These are phyloP conservation scores for Ogataea hybrid DNA, from an alignment of 1,139 yeast species.

Conservation along the genomic window DNA sequence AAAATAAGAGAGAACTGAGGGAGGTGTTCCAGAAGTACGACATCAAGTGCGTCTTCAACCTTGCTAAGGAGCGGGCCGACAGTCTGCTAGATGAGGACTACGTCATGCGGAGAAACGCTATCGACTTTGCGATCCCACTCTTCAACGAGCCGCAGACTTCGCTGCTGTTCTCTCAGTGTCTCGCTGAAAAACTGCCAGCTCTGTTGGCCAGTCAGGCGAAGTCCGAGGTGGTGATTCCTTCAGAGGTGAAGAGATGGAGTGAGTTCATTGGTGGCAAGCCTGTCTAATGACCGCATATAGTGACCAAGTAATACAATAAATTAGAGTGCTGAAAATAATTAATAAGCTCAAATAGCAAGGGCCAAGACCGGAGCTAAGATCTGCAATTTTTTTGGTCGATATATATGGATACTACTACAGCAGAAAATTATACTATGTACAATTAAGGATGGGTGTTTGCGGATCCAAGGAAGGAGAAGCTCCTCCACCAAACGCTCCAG, in stretches of 20 bases:
- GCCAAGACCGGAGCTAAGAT: neutral
- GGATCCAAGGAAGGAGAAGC: slow-evolving; percentile 31
- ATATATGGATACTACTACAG: neutral
- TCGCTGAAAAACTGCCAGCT: slow-evolving; percentile 66
- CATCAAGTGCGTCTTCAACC: slow-evolving; percentile 84
- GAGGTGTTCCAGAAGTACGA: slow-evolving; percentile 87
- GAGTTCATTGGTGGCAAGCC: slow-evolving; percentile 94
- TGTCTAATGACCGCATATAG: slow-evolving; percentile 40
- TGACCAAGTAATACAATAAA: slow-evolving; percentile 3
- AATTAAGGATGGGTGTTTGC: slow-evolving; percentile 31
- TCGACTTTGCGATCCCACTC: slow-evolving; percentile 94
- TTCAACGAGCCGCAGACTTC: slow-evolving; percentile 97
- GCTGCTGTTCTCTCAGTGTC: slow-evolving; percentile 78
- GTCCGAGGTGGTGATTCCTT: slow-evolving; percentile 59
- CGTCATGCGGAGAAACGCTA: slow-evolving; percentile 98
- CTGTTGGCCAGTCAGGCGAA: slow-evolving; percentile 44
- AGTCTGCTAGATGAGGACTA: slow-evolving; percentile 83
- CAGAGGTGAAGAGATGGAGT: slow-evolving; percentile 93
- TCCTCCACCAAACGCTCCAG: neutral
- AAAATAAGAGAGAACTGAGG: slow-evolving; percentile 89
- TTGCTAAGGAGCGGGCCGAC: slow-evolving; percentile 89
- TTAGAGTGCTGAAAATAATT: neutral
- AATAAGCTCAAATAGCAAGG: neutral
- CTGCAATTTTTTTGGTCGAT: neutral
- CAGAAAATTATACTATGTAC: slow-evolving; percentile 3